phyloP scores from a whole-genome alignment of 2,329 filamentous ascomycete genomes.

The Xylariaceae sp. region DNA sequence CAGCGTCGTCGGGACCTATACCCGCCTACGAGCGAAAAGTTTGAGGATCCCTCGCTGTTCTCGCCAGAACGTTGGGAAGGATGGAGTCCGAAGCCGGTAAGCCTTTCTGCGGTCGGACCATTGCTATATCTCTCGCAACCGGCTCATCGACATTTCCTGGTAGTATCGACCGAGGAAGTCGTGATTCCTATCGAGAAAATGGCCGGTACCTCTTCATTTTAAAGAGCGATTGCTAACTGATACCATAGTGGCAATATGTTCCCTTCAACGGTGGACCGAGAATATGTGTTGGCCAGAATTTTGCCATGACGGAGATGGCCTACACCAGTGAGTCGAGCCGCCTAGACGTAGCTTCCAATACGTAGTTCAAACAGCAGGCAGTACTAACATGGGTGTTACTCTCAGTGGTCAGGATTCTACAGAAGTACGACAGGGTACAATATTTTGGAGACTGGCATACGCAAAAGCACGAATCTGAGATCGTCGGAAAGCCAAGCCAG shows the following conservation, averaged over 20 bases:
- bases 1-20: conserved; percentile 47
- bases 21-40: conserved; percentile 34
- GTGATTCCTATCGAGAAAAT: too few species aligned
- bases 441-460: conserved; percentile 41
- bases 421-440: conserved; percentile 54
- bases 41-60: conserved; percentile 36
- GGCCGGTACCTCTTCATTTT: too few species aligned
- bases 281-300: conserved; percentile 57
- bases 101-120: too few species aligned
- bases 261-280: conserved; percentile 50
- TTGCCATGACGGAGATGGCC: conserved; percentile 55
- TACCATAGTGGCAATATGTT: conserved; percentile 43
- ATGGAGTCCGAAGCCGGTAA: conserved; percentile 49
- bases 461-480: conserved; percentile 40
- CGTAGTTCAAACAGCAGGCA: too few species aligned
- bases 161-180: too few species aligned
- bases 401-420: conserved; percentile 47
- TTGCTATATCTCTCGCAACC: too few species aligned
- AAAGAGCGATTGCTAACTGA: too few species aligned
- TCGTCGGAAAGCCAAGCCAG: conserved; percentile 39
- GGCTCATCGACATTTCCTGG: too few species aligned
- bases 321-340: conserved; percentile 35
- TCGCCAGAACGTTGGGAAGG: conserved; percentile 47
- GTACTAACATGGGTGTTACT: background rate
- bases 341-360: background rate